Evolutionary conservation across 371 early-diverging fungal genomes (phyloP).

Genomic region (Mortierella sp.): DNA sequence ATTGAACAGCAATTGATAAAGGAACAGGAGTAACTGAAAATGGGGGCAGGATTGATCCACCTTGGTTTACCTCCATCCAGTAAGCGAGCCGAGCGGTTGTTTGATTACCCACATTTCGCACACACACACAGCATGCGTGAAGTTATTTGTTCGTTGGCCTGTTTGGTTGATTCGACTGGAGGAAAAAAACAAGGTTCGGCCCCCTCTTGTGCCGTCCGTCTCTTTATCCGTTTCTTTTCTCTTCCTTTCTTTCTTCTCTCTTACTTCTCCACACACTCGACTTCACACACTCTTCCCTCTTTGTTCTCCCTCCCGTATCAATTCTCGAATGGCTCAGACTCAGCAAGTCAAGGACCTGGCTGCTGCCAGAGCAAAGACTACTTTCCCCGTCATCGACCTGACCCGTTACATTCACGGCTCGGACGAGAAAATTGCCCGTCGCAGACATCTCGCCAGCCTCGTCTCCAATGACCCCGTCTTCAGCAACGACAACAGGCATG

Average conservation of each 20-base stretch:
- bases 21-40: too few species aligned
- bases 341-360: conserved; percentile 61
- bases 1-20: too few species aligned
- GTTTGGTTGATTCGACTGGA: background rate
- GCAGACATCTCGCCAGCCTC: conserved; percentile 55
- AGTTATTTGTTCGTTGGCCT: background rate
- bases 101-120: background rate
- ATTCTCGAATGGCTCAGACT: conserved; percentile 44
- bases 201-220: background rate
- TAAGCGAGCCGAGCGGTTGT: conserved; percentile 3
- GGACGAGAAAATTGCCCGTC: conserved; percentile 40
- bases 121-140: background rate
- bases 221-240: background rate
- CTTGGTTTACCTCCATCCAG: background rate
- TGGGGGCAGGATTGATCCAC: too few species aligned
- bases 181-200: background rate
- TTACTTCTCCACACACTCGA: conserved; percentile 9
- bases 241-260: background rate
- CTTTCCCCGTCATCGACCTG: conserved; percentile 59
- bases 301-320: conserved; percentile 4
- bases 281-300: background rate
- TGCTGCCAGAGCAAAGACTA: conserved; percentile 62
- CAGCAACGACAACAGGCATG: conserved; percentile 41
- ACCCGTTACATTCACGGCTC: conserved; percentile 61
- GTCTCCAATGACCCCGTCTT: conserved; percentile 65